Evolutionary conservation across 1,139 yeast genomes (phyloP), one percentile per base, ranked within the genome.

Genomic region (Blastobotrys illinoisensis): DNA sequence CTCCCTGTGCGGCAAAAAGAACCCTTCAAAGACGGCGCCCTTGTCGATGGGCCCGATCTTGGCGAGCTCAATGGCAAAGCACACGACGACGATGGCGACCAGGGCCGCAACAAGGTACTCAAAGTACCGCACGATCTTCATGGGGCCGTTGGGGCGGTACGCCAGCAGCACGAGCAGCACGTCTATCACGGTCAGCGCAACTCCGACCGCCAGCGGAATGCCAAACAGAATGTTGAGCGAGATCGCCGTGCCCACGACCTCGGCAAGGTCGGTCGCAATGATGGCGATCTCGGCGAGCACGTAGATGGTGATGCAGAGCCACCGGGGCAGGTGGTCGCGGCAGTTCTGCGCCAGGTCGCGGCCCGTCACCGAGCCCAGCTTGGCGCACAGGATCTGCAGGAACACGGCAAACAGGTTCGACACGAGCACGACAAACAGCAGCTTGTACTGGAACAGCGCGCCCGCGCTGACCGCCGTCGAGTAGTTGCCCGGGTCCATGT

Each of bases 401-500:
- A 90, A 79, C 2, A 91, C 86, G 1, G 98, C 99, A 70, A 93
- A 82, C 57, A 93, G 75, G 68, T 91, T 93, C 20, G 97, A 86
- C 26, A 91, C 71, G 53, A 90, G 77, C 9, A 93, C 82, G 54
- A 89, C 83, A 67, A 93, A 93, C 26, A 93, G 73, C 54, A 93
- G 77, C 63, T 87, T 85, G 72, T 88, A 93, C 68, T 87, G 83
- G 71, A 85, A 91, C 50, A 86, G 85, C 14, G 96, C 90, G 54
- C 97, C 97, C 20, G 95, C 95, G 5, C 97, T 86, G 28, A 93
- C 97, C 44, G 95, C 93, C 1, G 98, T 89, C 32, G 97, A 86
- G 71, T 91, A 93, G 72, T 93, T 93, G 1, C 99, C 99, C 1
- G 99, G 98, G 66, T 93, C 99, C 87, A 93, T 88, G 67, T 91